Evolutionary conservation across 1,284 basidiomycete genomes (phyloP), one percentile per base, ranked within the genome.

Genomic region (Chalciporus piperatoides): DNA sequence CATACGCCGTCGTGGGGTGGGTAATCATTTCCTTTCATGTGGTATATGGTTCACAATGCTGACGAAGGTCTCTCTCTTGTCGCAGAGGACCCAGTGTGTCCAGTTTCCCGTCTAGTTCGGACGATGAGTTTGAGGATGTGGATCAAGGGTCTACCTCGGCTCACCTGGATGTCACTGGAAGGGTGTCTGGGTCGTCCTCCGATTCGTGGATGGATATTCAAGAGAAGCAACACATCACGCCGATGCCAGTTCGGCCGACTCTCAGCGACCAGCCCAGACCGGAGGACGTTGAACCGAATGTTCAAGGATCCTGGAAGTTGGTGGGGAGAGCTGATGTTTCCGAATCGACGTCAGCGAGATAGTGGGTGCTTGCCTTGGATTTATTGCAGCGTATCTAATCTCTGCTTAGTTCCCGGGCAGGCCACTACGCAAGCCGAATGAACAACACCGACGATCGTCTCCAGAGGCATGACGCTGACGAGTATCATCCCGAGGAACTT

Each of bases 291-390:
- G 21, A 38, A 14, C 38, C 41, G 6, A 42, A 3, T 0, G 4
- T 27, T 2, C 43, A 42, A 37, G 10, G 9, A 7, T 33, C 38
- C 9, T 5, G 23, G 10, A 37, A 40, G 9, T 11, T 10, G n/a
- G 43, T 3, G 1, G 19, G 2, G 12, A 27, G 21, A 10, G 6
- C 4, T 12, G 11, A 37, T 5, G n/a, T 37, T 28, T 24, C 41
- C 7, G 14, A 17, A 3, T n/a, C 30, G 14, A 10, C 12, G 2
- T 33, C 50, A 1, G 17, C 10, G 3, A 30, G 41, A 8, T 8
- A 3, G 63, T 64, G 37, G 6, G 58, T 53, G 15, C 14, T 41
- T 3, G 4, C 9, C 11, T 6, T 14, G 9, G 7, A 30, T 27
- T 8, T 2, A 2, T 17, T 36, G 5, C 1, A 32, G 8, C 11